Evolutionary conservation across 2,329 filamentous ascomycete species (phyloP), one percentile per base, ranked within the genome.

Genomic region (Colletotrichum graminicola): DNA sequence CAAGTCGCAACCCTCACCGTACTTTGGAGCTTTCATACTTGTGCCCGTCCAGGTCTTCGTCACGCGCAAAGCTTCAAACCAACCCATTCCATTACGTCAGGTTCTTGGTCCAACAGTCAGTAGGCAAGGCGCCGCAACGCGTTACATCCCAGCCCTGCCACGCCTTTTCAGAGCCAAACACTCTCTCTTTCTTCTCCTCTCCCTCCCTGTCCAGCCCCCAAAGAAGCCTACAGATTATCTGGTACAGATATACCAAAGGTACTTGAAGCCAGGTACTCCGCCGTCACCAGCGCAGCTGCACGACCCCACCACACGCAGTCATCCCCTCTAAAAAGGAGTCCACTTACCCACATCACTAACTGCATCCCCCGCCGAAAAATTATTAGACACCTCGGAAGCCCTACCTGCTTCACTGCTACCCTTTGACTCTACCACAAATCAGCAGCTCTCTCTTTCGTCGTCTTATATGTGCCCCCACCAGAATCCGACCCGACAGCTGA

Each of bases 381-480:
- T 71, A 68, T 71, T 71, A 71, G 65, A 71, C 65, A 71, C 68
- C 65, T 68, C 65, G 68, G 68, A 71, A 71, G 65, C 68, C 68
- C 68, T 71, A 71, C 65, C 65, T 71, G 45, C 43, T 55, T 60
- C 52, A 34, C 45, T 62, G 45, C 62, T 47, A 34, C 51, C 39
- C 47, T 55, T 47, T 41, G 39, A 26, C 57, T 36, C 63, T 36
- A 41, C 51, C 62, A 57, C 34, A 51, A 36, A 43, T 36, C 55
- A 51, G 43, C 56, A 54, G 43, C 43, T 36, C 49, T 43, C 36
- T 43, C 36, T 63, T 49, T 23, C 45, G 51, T 62, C 57, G 64
- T 55, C 64, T 68, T 68, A 68, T 71, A 71, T 71, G 68, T 66
- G 43, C 68, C 41, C 54, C 59, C 52, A 60, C 68, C 65, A 68